Base-by-base conservation (phyloP, 78 protist species). In the Dictyostelium firmibasis region DNA sequence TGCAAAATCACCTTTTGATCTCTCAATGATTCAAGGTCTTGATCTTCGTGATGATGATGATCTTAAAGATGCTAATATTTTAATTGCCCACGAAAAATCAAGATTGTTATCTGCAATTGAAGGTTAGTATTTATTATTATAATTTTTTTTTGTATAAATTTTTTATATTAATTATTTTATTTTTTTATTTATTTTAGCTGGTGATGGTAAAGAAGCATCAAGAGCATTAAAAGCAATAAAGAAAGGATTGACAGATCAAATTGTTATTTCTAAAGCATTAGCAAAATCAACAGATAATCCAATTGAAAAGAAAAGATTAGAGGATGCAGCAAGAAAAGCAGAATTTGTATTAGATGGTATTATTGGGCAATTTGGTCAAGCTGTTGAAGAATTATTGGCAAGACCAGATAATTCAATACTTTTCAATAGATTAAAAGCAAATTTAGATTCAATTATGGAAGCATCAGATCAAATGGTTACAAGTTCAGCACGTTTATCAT, bases 201-300 rank as follows among this genome's bases (percentile, higher is more conserved):
- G 94, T 18, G 94, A 89, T 89, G 94, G 94, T n/a, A 69, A 75
- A 35, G 94, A 89, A 47, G 94, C 94, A 31, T 50, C 86, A 8
- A 62, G 94, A 69, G 94, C 94, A 67, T 44, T 89, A 33, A 89
- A 89, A 35, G 94, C 94, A 11, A 89, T 89, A 29, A 89, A 89
- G 43, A 89, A 89, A 72, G 86, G 87, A 33, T 81, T 89, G 29
- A 81, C 72, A 41, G 94, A 89, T 81, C 88, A 89, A 67, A 89
- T 89, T 81, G 87, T 89, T 18, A 89, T 89, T 43, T 69, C 87
- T 18, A 89, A 81, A 84, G 94, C 94, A 14, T 81, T 89, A 36
- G 94, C 94, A 36, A 89, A 89, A 50, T 79, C 94, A n/a, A 85
- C 94, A 9, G 94, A 89, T 23, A 86, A 86, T 36, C 94, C 94